Conservation (phyloP, 768 basidiomycete genomes). For the Sistotremastrum niveocremeum region DNA sequence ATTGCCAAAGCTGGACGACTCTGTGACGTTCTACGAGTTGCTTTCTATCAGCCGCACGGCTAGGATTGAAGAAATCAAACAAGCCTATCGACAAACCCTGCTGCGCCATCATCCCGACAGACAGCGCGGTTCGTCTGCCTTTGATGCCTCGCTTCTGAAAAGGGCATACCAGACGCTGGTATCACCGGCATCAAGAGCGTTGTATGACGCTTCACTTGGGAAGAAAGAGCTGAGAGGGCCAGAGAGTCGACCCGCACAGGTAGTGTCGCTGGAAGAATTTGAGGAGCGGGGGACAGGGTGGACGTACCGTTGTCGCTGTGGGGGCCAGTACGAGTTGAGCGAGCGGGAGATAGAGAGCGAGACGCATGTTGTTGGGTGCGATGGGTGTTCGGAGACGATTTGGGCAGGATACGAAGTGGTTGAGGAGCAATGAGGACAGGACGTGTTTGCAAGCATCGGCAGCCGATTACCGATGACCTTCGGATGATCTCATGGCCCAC, state of each 20-base stretch:
- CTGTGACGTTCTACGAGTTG: constrained; percentile 38
- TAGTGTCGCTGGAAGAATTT: constrained; percentile 71
- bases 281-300: constrained; percentile 25
- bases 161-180: constrained; percentile 56
- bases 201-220: constrained; percentile 32
- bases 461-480: too few relatives aligned
- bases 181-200: constrained; percentile 29
- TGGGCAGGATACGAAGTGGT: constrained; percentile 74
- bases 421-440: constrained; percentile 10
- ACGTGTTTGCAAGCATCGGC: too few relatives aligned
- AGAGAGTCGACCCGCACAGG: constrained; percentile 47
- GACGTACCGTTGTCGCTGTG: constrained; percentile 60
- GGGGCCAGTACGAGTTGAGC: constrained; percentile 47
- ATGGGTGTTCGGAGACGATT: constrained; percentile 65
- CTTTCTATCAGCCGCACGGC: constrained; percentile 40
- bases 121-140: constrained; percentile 5
- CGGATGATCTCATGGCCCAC: too few relatives aligned
- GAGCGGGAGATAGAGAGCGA: constrained; percentile 51
- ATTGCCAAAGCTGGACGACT: constrained; percentile 6
- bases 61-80: constrained; percentile 43
- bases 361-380: constrained; percentile 60
- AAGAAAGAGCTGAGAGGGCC: constrained; percentile 20
- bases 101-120: constrained; percentile 57
- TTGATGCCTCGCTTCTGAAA: constrained; percentile 48
- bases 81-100: constrained; percentile 55